Conservation (phyloP, 805 yeast species). For the Nakazawaea pomicola region DNA sequence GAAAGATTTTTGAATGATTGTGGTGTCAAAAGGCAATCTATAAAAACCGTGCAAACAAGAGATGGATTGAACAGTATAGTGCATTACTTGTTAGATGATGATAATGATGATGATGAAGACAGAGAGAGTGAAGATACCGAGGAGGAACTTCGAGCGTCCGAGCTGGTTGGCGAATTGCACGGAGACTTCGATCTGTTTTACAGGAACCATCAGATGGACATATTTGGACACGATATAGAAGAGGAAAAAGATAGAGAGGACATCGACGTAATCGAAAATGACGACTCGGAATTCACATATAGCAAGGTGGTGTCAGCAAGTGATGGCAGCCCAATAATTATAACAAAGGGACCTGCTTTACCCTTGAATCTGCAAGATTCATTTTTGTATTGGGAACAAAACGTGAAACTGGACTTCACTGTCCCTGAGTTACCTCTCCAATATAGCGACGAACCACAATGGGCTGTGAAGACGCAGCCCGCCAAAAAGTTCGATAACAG, state of each 20-base stretch:
- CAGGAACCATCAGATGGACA: conserved; percentile 1
- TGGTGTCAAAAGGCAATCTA: conserved; percentile 18
- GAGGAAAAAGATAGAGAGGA: conserved; percentile 6
- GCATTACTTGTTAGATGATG: conserved; percentile 7
- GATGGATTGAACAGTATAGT: conserved; percentile 3
- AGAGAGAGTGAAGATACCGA: background rate
- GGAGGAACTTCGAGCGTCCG: no score
- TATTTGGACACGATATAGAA: no score
- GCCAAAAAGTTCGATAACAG: conserved; percentile 31
- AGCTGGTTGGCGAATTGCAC: no score
- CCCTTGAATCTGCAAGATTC: conserved; percentile 28
- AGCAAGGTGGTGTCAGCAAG: background rate
- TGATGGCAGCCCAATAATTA: background rate
- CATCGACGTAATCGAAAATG: conserved; percentile 10
- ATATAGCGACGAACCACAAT: conserved; percentile 16
- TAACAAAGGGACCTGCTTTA: conserved; percentile 9
- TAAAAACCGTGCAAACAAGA: background rate
- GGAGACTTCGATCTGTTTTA: conserved; percentile 12
- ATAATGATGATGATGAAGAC: conserved; percentile 1
- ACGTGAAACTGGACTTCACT: conserved; percentile 13
- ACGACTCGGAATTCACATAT: conserved; percentile 10
- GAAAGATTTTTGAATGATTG: conserved; percentile 20
- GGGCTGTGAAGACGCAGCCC: conserved; percentile 27
- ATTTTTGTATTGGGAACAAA: conserved; percentile 27
- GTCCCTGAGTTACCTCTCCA: background rate